These are phyloP conservation scores for Termitomyces sp. DNA, from an alignment of 768 basidiomycete genomes.

Conservation along the genomic window DNA sequence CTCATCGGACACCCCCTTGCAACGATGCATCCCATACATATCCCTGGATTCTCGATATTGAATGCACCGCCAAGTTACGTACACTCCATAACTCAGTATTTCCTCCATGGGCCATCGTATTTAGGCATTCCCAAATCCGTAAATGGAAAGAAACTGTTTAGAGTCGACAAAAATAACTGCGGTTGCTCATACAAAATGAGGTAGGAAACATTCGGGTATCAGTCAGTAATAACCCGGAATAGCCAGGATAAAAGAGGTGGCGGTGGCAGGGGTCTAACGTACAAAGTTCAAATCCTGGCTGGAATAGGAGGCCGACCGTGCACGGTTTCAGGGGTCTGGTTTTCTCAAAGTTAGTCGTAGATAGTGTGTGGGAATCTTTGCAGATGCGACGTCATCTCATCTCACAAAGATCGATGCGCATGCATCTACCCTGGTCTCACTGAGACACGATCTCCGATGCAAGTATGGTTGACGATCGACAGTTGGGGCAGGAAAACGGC, in stretches of 20 bases:
- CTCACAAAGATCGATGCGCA: slow-evolving; percentile 12
- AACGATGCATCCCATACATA: slow-evolving; percentile 17
- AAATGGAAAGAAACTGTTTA: slow-evolving; percentile 11
- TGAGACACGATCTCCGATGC: slow-evolving; percentile 7
- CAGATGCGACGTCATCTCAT: slow-evolving; percentile 9
- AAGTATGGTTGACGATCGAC: slow-evolving; percentile 9
- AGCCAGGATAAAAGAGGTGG: no score
- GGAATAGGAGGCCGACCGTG: no score
- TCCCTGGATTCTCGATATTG: slow-evolving; percentile 15
- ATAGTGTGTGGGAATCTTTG: no score
- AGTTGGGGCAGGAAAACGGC: neutral
- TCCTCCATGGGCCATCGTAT: slow-evolving; percentile 13
- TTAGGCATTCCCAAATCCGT: slow-evolving; percentile 7
- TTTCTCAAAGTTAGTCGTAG: no score
- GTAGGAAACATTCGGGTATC: no score
- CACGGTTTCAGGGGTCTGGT: no score
- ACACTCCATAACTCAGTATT: slow-evolving; percentile 15
- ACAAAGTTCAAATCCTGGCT: no score
- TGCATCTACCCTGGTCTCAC: slow-evolving; percentile 7
- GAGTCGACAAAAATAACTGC: no score
- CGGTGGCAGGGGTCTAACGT: no score
- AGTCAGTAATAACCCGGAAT: no score
- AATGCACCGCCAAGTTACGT: slow-evolving; percentile 11
- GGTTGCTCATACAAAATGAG: no score
- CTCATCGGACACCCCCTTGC: slow-evolving; percentile 14